These are phyloP conservation scores for Hibiscus tridactylites DNA, from an alignment of 345 rosid species.

Conservation along the genomic window DNA sequence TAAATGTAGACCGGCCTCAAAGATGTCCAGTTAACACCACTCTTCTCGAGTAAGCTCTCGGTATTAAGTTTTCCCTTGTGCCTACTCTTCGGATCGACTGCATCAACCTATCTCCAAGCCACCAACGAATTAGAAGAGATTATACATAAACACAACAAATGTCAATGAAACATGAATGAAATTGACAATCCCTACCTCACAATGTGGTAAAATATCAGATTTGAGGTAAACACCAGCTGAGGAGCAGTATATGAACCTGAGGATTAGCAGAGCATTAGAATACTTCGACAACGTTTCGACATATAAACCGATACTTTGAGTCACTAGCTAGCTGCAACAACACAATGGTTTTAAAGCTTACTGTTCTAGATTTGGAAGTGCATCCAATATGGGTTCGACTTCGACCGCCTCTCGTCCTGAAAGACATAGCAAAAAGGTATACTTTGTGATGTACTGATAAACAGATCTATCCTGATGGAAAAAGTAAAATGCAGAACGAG, in stretches of 20 bases:
- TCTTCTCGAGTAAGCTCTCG: constrained; percentile 56
- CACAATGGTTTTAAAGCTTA: constrained; percentile 25
- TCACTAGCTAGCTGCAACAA: background rate
- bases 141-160: background rate
- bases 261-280: constrained; percentile 17
- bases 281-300: background rate
- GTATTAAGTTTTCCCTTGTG: constrained; percentile 96
- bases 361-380: constrained; percentile 89
- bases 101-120: constrained; percentile 44
- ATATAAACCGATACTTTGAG: background rate
- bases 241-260: constrained; percentile 88
- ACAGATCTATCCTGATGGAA: background rate
- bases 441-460: background rate
- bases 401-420: constrained; percentile 88
- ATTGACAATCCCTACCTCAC: constrained; percentile 46
- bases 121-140: constrained; percentile 6
- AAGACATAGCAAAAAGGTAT: background rate
- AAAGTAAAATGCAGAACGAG: background rate
- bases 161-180: background rate
- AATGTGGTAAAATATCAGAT: constrained; percentile 75
- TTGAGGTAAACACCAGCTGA: constrained; percentile 95
- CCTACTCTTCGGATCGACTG: constrained; percentile 97
- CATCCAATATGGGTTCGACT: constrained; percentile 89
- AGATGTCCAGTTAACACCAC: constrained; percentile 85
- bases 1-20: constrained; percentile 90